phyloP scores from a whole-genome alignment of 805 yeast genomes.

The Ogataea chonburiensis region DNA sequence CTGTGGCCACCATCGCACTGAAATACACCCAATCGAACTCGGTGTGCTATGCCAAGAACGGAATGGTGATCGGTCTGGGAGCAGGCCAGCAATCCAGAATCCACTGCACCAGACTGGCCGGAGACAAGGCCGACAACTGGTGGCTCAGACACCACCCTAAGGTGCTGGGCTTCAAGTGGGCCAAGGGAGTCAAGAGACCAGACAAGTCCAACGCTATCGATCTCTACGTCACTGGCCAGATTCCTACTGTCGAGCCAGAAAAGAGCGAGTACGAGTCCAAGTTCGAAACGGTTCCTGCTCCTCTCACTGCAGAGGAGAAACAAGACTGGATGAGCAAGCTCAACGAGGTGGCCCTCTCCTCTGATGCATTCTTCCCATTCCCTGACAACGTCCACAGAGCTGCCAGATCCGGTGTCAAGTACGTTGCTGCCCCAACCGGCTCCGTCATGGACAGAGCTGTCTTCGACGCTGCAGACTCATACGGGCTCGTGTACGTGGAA shows the following conservation, averaged over 20 bases:
- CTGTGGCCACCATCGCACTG: slow-evolving; percentile 95
- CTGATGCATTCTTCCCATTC: slow-evolving; percentile 99
- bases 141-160: slow-evolving; percentile 99
- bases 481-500: slow-evolving; percentile 88
- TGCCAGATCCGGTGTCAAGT: slow-evolving; percentile 93
- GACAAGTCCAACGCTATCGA: slow-evolving; percentile 98
- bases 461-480: slow-evolving; percentile 90
- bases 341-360: slow-evolving; percentile 84
- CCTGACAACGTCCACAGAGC: slow-evolving; percentile 99
- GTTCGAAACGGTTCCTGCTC: slow-evolving; percentile 79
- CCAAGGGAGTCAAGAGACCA: slow-evolving; percentile 96
- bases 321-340: slow-evolving; percentile 81
- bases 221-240: slow-evolving; percentile 85
- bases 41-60: slow-evolving; percentile 96
- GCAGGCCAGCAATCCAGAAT: slow-evolving; percentile 99
- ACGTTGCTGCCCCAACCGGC: slow-evolving; percentile 95
- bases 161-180: slow-evolving; percentile 93
- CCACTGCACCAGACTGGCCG: slow-evolving; percentile 98
- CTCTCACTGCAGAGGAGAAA: slow-evolving; percentile 80
- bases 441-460: slow-evolving; percentile 98
- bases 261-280: slow-evolving; percentile 87
- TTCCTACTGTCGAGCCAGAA: slow-evolving; percentile 91
- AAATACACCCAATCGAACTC: slow-evolving; percentile 99
- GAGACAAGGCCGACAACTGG: slow-evolving; percentile 99
- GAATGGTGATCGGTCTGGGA: slow-evolving; percentile 99